phyloP scores from a whole-genome alignment of 2,329 filamentous ascomycete species.

The Ophiostoma novo-ulmi region DNA sequence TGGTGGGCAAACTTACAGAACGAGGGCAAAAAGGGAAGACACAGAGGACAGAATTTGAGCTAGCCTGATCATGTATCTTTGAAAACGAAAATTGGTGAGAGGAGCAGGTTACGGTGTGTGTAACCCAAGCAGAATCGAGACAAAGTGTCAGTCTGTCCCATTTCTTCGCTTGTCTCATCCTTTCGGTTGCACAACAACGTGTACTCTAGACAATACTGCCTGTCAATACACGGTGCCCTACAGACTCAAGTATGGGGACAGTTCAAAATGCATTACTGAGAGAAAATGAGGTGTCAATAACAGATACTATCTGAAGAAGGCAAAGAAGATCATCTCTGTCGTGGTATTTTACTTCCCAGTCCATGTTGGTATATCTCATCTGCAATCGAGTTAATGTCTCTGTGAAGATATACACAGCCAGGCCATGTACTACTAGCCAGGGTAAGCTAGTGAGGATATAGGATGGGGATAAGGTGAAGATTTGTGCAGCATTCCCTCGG shows the following conservation, averaged over 20 bases:
- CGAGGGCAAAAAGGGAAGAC: neutral
- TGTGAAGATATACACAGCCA: too few species aligned
- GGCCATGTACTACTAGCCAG: neutral
- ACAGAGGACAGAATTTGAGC: neutral
- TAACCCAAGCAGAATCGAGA: neutral
- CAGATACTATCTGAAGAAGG: neutral
- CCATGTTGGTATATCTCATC: too few species aligned
- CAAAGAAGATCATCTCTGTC: neutral
- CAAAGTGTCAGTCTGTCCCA: neutral
- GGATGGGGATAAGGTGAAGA: neutral
- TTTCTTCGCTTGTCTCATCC: neutral
- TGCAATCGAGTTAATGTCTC: too few species aligned
- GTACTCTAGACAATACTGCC: neutral
- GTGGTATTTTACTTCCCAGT: too few species aligned
- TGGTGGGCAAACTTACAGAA: neutral
- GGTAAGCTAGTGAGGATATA: neutral
- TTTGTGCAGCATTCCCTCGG: neutral
- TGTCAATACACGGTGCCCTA: neutral
- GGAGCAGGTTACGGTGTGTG: neutral
- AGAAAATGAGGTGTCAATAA: neutral
- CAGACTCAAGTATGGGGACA: neutral
- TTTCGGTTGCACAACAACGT: neutral
- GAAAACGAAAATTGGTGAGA: neutral
- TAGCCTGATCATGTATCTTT: neutral
- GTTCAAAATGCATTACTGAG: neutral